phyloP scores from a whole-genome alignment of 257 asterid species.

The Solanum lignicaule region DNA sequence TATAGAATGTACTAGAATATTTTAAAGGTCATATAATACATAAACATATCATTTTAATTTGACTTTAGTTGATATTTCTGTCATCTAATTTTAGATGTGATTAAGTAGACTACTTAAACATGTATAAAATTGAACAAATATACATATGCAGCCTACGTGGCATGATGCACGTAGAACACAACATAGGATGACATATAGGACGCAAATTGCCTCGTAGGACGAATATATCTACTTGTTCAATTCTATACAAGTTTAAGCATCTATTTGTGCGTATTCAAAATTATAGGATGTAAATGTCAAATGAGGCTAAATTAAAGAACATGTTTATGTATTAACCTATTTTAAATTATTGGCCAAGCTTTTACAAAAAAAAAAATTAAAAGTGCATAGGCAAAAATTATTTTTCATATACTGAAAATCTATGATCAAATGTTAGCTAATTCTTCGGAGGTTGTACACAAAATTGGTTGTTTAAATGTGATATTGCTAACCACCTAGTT shows the following conservation, averaged over 20 bases:
- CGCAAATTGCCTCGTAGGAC: too few relatives aligned
- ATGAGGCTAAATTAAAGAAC: too few relatives aligned
- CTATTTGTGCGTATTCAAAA: too few relatives aligned
- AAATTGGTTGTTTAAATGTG: background rate
- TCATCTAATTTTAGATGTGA: background rate
- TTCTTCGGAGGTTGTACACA: background rate
- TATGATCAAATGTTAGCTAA: too few relatives aligned
- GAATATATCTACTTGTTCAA: too few relatives aligned
- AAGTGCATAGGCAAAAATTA: background rate
- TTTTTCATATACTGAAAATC: background rate
- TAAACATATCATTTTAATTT: too few relatives aligned
- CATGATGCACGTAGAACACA: too few relatives aligned
- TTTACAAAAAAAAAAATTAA: too few relatives aligned
- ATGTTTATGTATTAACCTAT: background rate
- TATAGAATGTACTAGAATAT: background rate
- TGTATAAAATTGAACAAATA: too few relatives aligned
- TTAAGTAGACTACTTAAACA: rapidly evolving
- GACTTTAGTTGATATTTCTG: too few relatives aligned
- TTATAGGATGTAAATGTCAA: background rate
- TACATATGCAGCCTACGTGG: background rate
- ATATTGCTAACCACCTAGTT: background rate
- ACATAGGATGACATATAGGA: background rate
- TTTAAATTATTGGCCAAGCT: background rate
- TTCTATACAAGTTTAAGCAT: too few relatives aligned
- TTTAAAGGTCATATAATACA: background rate